Evolutionary conservation across 139 green algal species (phyloP).

Genomic region (Auxenochlorella protothecoides): DNA sequence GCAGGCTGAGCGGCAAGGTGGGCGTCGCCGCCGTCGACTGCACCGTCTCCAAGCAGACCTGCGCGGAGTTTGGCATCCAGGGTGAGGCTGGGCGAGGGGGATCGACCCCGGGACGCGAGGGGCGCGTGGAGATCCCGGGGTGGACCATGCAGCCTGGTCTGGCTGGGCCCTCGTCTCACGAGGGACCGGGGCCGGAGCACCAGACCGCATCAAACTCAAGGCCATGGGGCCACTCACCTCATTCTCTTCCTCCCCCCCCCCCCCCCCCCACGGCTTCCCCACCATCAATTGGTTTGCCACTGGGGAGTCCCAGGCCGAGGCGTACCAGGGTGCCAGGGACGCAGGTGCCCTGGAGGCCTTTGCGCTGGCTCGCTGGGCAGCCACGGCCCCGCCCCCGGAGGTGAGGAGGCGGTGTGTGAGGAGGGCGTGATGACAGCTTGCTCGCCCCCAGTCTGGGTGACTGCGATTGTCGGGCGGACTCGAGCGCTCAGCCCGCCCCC

Average conservation of each 20-base stretch:
- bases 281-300: slow-evolving; percentile 83
- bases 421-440: background rate
- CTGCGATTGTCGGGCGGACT: too few relatives aligned
- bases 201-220: too few relatives aligned
- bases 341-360: slow-evolving; percentile 41
- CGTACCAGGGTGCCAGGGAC: slow-evolving; percentile 70
- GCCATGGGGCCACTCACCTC: background rate
- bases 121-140: background rate
- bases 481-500: too few relatives aligned
- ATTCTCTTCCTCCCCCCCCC: background rate
- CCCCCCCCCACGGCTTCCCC: slow-evolving; percentile 59
- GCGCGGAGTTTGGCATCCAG: slow-evolving; percentile 42
- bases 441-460: background rate
- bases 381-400: slow-evolving; percentile 44
- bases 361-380: slow-evolving; percentile 30
- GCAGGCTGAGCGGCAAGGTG: slow-evolving; percentile 50
- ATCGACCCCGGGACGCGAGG: background rate
- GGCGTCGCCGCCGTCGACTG: slow-evolving; percentile 84
- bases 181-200: background rate
- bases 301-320: slow-evolving; percentile 59
- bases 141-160: background rate
- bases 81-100: background rate
- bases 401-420: slow-evolving; percentile 10
- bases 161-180: slow-evolving; percentile 2
- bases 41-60: slow-evolving; percentile 49